phyloP scores from a whole-genome alignment of 2,329 filamentous ascomycete species.

The Aureobasidium sp. region DNA sequence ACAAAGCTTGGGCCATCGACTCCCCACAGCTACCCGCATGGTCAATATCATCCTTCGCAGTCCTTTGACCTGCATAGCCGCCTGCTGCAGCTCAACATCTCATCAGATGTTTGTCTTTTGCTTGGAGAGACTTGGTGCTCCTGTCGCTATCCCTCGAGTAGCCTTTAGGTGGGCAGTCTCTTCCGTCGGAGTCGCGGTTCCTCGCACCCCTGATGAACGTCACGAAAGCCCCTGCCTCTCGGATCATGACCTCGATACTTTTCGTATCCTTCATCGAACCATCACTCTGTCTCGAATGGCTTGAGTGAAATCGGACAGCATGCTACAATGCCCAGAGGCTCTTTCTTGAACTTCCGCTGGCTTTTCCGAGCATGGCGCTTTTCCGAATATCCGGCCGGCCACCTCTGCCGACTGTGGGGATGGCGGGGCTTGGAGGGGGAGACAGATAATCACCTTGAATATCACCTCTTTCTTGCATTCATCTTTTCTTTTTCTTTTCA shows the following conservation, averaged over 20 bases:
- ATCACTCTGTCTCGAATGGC: no score
- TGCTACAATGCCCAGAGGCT: no score
- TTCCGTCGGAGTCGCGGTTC: no score
- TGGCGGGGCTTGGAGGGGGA: not conserved
- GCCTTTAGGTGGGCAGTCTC: no score
- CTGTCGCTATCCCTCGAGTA: no score
- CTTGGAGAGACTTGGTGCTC: no score
- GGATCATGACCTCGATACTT: no score
- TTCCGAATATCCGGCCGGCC: not conserved
- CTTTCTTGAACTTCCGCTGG: not conserved
- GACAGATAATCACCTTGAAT: not conserved
- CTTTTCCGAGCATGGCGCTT: not conserved
- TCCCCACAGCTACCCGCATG: not conserved
- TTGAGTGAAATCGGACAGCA: no score
- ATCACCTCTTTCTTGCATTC: not conserved
- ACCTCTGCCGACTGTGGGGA: constrained; percentile 4
- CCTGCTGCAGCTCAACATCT: not conserved
- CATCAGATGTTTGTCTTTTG: no score
- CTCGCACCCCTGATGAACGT: no score
- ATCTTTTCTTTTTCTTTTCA: no score
- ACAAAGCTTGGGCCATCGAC: not conserved
- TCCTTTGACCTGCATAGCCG: not conserved
- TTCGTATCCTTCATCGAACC: not conserved
- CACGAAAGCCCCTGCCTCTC: no score
- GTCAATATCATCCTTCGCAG: not conserved